Evolutionary conservation across 2,329 filamentous ascomycete genomes (phyloP).

Genomic region (Aphanoascus verrucosus): DNA sequence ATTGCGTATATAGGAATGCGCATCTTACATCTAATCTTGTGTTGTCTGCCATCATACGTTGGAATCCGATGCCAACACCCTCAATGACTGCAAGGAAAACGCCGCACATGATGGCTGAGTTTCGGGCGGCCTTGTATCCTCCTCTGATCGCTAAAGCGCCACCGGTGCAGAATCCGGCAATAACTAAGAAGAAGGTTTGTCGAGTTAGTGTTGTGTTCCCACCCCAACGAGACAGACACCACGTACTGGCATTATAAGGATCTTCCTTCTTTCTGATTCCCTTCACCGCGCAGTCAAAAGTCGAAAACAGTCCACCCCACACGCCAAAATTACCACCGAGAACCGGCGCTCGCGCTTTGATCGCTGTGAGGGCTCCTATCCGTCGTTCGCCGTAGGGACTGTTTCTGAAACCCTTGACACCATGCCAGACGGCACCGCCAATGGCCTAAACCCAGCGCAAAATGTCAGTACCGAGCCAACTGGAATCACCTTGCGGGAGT

Average conservation of each 20-base stretch:
- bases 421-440: conserved; percentile 84
- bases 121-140: conserved; percentile 81
- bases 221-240: background rate
- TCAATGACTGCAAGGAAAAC: conserved; percentile 92
- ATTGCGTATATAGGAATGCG: background rate
- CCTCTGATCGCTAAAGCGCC: conserved; percentile 85
- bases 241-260: conserved; percentile 78
- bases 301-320: conserved; percentile 92
- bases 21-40: conserved; percentile 62
- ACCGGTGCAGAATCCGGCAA: conserved; percentile 92
- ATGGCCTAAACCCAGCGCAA: conserved; percentile 46
- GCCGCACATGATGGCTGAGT: conserved; percentile 92
- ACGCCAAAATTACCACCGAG: conserved; percentile 96
- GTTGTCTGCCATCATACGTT: conserved; percentile 83
- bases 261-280: conserved; percentile 93
- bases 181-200: conserved; percentile 43
- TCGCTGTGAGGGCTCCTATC: conserved; percentile 90
- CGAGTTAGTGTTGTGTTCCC: background rate
- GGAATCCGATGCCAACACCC: conserved; percentile 91
- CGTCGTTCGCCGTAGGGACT: conserved; percentile 85
- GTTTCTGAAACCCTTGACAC: conserved; percentile 88
- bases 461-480: conserved; percentile 6
- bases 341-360: conserved; percentile 93
- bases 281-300: conserved; percentile 94
- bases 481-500: background rate